Base-by-base conservation (phyloP, 2,329 filamentous ascomycete genomes). In the Daldinia eschscholtzii region DNA sequence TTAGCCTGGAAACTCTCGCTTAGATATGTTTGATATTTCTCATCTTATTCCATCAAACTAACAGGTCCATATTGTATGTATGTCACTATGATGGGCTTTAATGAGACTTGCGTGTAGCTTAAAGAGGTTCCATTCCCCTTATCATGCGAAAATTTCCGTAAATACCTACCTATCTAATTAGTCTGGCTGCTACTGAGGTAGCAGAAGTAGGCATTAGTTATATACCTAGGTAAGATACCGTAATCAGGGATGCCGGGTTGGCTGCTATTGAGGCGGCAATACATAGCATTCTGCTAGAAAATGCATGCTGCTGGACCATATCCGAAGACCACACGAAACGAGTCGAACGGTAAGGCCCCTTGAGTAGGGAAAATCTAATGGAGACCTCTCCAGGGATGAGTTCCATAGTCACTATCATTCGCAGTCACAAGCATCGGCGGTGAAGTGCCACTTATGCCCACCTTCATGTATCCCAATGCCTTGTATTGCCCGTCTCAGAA, bases 401-500 rank as follows among this genome's bases (percentile, higher is more conserved):
- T 30, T 33, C 28, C 35, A 6, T 26, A 33, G 26, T 23, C n/a
- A 20, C 18, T 39, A 55, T 37, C 10, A 23, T 23, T 37, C 18
- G 30, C 5, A 37, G 30, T 26, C 4, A 23, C 23, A n/a, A 9
- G 52, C 13, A 55, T 15, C 18, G 9, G 4, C 33, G 12, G 9
- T n/a, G 33, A 30, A 23, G 12, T 5, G 10, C 15, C 18, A 15
- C 18, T 37, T 35, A 15, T 23, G 12, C 10, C 26, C 20, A 6
- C n/a, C 39, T n/a, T 9, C 26, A 18, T 30, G 26, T 20, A 44
- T 9, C 37, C 39, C 23, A 35, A 44, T 30, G 48, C 61, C 53
- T 65, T 41, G 48, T 62, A 64, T 76, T 75, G 30, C 23, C 61
- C 68, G 37, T 67, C 59, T 65, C 50, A 56, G 57, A 64, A 53